A percentile compares a stretch with the other conserved stretches of the same genome.
Evolutionary conservation across 352 stramenopile species (phyloP).

Genomic region (Globisporangium nagaii): DNA sequence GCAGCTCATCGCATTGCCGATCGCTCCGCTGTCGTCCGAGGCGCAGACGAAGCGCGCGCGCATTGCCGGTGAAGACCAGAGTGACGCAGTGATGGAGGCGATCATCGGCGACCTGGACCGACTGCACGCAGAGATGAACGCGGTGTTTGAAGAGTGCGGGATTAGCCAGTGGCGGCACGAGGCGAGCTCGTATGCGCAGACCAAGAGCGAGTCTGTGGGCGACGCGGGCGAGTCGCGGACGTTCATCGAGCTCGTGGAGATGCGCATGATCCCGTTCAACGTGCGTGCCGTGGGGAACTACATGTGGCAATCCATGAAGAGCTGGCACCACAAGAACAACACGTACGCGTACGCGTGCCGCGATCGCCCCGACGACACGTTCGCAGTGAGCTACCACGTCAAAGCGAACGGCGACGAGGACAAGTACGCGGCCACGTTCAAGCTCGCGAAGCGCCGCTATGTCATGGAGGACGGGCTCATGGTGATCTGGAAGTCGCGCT

Average conservation of each 20-base stretch:
- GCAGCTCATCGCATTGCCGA: constrained; percentile 7
- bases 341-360: constrained; percentile 2
- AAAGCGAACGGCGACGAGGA: not conserved
- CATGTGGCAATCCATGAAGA: constrained; percentile 14
- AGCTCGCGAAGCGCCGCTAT: constrained; percentile 14
- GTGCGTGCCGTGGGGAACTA: constrained; percentile 6
- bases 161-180: constrained; percentile 3
- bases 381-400: constrained; percentile 11
- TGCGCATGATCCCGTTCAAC: constrained; percentile 12
- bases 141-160: constrained; percentile 2
- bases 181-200: constrained; percentile 5
- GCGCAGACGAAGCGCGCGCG: not conserved
- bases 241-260: constrained; percentile 10
- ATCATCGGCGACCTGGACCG: constrained; percentile 6
- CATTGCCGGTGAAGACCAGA: not conserved
- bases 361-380: constrained; percentile 9
- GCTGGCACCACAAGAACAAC: constrained; percentile 6
- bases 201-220: not conserved
- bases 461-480: constrained; percentile 7
- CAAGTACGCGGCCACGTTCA: constrained; percentile 8
- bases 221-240: not conserved
- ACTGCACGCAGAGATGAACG: constrained; percentile 1
- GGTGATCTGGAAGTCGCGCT: constrained; percentile 12
- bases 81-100: constrained; percentile 3
- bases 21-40: not conserved